These are phyloP conservation scores for Hypomyces rosellus DNA, from an alignment of 2,329 filamentous ascomycete species.

Conservation along the genomic window DNA sequence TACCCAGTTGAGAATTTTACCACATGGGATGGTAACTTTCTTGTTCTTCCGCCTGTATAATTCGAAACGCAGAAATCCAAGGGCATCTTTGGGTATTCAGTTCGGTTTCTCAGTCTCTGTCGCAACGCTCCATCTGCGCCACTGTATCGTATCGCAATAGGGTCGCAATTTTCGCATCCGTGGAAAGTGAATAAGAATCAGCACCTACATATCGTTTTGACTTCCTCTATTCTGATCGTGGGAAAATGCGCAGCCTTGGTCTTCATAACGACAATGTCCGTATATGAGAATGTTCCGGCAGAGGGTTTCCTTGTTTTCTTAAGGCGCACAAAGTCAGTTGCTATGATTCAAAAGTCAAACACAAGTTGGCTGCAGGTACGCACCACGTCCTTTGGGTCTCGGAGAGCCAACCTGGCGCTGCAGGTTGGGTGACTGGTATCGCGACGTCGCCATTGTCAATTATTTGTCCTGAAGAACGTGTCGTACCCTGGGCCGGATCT, in stretches of 20 bases:
- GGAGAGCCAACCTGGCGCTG: constrained; percentile 50
- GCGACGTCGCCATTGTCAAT: constrained; percentile 40
- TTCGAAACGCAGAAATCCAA: no score
- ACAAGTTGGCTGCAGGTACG: constrained; percentile 19
- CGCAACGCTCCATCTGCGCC: no score
- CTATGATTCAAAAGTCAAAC: not conserved
- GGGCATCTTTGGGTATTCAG: no score
- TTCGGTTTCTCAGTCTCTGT: no score
- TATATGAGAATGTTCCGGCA: constrained; percentile 93
- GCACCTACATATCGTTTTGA: constrained; percentile 42
- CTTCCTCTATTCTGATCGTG: constrained; percentile 65
- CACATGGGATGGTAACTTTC: no score
- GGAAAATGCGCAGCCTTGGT: constrained; percentile 85
- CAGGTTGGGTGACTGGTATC: constrained; percentile 40
- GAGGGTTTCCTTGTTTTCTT: constrained; percentile 80
- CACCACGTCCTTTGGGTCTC: constrained; percentile 50
- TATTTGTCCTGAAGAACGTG: constrained; percentile 20
- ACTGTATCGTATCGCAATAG: no score
- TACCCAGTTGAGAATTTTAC: no score
- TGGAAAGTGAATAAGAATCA: not conserved
- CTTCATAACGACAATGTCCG: constrained; percentile 86
- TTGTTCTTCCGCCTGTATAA: no score
- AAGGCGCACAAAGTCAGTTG: constrained; percentile 7
- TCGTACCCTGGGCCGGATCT: constrained; percentile 34
- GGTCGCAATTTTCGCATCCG: no score